A percentile compares a stretch with the other conserved stretches of the same genome.
Conservation (phyloP, 169 alveolate genomes). For the Plasmodium relictum region DNA sequence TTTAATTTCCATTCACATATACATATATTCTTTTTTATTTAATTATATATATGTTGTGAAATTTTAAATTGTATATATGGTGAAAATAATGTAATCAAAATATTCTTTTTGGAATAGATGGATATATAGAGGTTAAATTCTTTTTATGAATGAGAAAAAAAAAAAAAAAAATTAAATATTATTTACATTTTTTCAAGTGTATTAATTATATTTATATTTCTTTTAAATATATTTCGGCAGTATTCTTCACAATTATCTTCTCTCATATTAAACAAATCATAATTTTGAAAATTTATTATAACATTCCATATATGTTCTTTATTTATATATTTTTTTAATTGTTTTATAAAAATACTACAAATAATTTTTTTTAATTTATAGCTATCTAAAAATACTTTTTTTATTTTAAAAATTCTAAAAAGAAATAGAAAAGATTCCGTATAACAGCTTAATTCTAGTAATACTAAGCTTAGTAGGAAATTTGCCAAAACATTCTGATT, state of each 20-base stretch:
- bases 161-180: neutral
- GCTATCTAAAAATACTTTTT: constrained; percentile 69
- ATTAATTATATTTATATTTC: constrained; percentile 40
- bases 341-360: constrained; percentile 57
- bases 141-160: neutral
- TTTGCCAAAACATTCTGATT: constrained; percentile 53
- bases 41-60: no score
- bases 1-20: neutral
- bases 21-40: neutral
- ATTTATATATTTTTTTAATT: constrained; percentile 35
- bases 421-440: constrained; percentile 70
- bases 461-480: constrained; percentile 63
- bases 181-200: constrained; percentile 36
- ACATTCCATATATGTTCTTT: constrained; percentile 50
- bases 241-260: constrained; percentile 43
- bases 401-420: constrained; percentile 50
- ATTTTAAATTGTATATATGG: no score
- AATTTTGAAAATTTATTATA: constrained; percentile 45
- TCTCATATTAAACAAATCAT: constrained; percentile 62
- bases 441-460: constrained; percentile 72
- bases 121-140: neutral
- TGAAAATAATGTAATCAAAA: no score
- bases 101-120: no score
- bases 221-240: constrained; percentile 28
- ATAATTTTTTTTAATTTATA: constrained; percentile 71